Conservation (phyloP, 2,329 filamentous ascomycete species). For the Colletotrichum sojae region DNA sequence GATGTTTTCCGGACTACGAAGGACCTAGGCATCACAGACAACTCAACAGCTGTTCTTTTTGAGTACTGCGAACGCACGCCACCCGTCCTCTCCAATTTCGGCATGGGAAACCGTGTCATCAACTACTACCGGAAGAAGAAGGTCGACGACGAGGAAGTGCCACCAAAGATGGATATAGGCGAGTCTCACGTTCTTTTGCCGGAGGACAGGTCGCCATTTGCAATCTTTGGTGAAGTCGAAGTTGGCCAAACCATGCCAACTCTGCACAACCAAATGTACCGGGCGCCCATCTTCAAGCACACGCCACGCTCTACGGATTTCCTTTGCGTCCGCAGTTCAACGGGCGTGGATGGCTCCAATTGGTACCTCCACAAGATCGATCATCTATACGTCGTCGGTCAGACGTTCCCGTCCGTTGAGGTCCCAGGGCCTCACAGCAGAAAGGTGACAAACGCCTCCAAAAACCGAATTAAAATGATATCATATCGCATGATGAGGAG, state of each 20-base stretch:
- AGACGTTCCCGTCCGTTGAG: conserved; percentile 92
- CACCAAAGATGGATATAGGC: conserved; percentile 87
- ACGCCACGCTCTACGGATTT: conserved; percentile 85
- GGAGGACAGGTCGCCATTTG: conserved; percentile 96
- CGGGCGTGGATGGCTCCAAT: conserved; percentile 80
- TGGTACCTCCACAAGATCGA: conserved; percentile 93
- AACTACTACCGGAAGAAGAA: conserved; percentile 95
- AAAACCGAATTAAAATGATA: conserved; percentile 97
- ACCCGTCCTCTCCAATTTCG: conserved; percentile 93
- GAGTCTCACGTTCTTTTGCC: conserved; percentile 90
- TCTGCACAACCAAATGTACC: conserved; percentile 94
- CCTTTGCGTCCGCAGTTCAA: conserved; percentile 85
- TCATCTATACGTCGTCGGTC: conserved; percentile 90
- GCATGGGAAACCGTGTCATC: conserved; percentile 95
- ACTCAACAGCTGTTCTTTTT: conserved; percentile 87
- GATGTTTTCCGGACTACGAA: conserved; percentile 85
- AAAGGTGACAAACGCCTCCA: conserved; percentile 96
- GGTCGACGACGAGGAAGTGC: conserved; percentile 78
- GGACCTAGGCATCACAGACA: conserved; percentile 89
- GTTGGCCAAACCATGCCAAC: conserved; percentile 92
- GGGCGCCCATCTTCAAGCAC: conserved; percentile 94
- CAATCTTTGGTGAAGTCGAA: conserved; percentile 93
- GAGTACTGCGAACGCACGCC: conserved; percentile 98
- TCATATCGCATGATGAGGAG: conserved; percentile 90
- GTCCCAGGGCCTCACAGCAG: conserved; percentile 94